These are phyloP conservation scores for Gossypium schwendimanii DNA, from an alignment of 441 rosid species.

Conservation along the genomic window DNA sequence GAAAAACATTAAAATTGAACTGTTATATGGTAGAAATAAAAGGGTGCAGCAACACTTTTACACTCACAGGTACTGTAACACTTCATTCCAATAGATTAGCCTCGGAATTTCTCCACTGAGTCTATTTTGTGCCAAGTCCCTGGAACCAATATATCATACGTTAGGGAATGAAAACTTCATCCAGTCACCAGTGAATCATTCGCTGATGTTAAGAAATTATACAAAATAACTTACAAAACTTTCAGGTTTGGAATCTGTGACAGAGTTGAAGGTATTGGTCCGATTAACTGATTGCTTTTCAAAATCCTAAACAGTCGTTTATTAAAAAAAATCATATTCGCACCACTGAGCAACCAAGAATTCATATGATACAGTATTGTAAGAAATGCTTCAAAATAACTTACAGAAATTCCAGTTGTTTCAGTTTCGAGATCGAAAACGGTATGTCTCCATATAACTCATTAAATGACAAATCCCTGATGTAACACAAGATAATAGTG, in stretches of 20 bases:
- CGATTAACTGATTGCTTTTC: slow-evolving; percentile 81
- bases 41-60: background rate
- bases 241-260: slow-evolving; percentile 91
- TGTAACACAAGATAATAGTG: slow-evolving; percentile 17
- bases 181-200: background rate
- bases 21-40: background rate
- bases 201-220: background rate
- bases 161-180: background rate
- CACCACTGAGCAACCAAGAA: background rate
- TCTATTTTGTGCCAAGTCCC: slow-evolving; percentile 87
- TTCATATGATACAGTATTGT: background rate
- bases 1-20: background rate
- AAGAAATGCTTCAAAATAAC: slow-evolving; percentile 18
- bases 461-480: slow-evolving; percentile 79
- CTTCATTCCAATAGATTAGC: slow-evolving; percentile 94
- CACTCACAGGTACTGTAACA: slow-evolving; percentile 89
- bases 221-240: slow-evolving; percentile 46
- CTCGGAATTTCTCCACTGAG: slow-evolving; percentile 90
- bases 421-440: slow-evolving; percentile 80
- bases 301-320: slow-evolving; percentile 36
- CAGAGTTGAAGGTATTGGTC: slow-evolving; percentile 80
- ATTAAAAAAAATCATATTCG: background rate
- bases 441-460: slow-evolving; percentile 84
- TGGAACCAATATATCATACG: slow-evolving; percentile 22
- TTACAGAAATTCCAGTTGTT: slow-evolving; percentile 73